Evolutionary conservation across 78 protist species (phyloP), one percentile per base, ranked within the genome.

Genomic region (Dictyostelium brefeldianum): DNA sequence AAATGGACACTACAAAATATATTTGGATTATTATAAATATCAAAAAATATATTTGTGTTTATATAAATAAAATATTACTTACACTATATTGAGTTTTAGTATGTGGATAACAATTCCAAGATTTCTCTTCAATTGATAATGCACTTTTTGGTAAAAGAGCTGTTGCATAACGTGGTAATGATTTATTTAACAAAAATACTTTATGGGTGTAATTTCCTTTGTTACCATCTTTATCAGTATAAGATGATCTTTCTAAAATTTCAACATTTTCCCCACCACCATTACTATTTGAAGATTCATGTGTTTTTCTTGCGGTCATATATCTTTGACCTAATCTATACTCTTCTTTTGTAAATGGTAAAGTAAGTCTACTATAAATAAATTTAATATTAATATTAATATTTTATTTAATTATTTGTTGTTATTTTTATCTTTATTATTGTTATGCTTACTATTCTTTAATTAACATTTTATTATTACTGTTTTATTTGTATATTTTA

Each of bases 91-190:
- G 79, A 12, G 98, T 97, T 73, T 82, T 90, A 85, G 94, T 94
- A 90, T 93, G 64, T 6, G 98, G 98, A 43, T 59, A 97, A 36
- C 96, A 89, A 47, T 97, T 98, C 99, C 99, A 98, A 0, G 98
- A 95, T 80, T 97, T 91, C 71, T 98, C 99, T n/a, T 96, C 96
- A 15, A 97, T 62, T 62, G 36, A 29, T 15, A 96, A 80, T 6
- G 98, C 89, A 41, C 91, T 84, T 67, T 67, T 43, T 9, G 98
- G 98, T 29, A 91, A 89, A 41, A 96, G 25, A 54, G 78, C 78
- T 7, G 92, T 22, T 15, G 96, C 80, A 48, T 71, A 81, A 36
- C 83, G 54, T 29, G 97, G 92, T 29, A 87, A 41, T 6, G 92
- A 87, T 27, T 74, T 73, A 1, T 36, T 77, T 6, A 91, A 53